These are phyloP conservation scores for Tulasnella sp. DNA, from an alignment of 768 basidiomycete genomes.

Conservation along the genomic window DNA sequence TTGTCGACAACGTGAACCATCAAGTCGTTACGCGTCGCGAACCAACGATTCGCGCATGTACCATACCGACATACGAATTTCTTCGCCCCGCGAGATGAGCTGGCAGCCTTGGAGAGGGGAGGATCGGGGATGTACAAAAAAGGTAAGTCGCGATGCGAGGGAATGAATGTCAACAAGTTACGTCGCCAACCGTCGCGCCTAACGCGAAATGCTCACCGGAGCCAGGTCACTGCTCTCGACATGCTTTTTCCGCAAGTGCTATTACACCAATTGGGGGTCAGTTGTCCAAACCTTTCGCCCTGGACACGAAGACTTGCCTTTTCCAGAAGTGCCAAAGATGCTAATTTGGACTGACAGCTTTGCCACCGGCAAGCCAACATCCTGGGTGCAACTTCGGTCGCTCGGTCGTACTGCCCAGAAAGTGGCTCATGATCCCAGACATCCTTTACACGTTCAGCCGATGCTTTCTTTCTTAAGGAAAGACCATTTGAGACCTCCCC, in stretches of 20 bases:
- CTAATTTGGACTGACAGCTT: slow-evolving; percentile 8
- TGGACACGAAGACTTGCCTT: slow-evolving; percentile 2
- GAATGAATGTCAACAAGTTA: neutral
- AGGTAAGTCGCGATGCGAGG: neutral
- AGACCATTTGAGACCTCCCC: neutral
- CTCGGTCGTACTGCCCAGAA: neutral
- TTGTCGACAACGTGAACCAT: slow-evolving; percentile 7
- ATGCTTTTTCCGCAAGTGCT: slow-evolving; percentile 14
- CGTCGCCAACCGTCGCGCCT: neutral
- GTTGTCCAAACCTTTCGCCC: neutral
- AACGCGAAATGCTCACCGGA: neutral
- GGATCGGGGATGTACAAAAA: neutral
- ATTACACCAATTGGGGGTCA: neutral
- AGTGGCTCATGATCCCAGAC: neutral
- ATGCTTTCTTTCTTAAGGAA: neutral
- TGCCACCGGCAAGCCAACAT: slow-evolving; percentile 5
- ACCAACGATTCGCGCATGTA: slow-evolving; percentile 7
- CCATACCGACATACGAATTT: slow-evolving; percentile 8
- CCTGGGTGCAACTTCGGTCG: neutral
- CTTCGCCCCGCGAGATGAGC: neutral
- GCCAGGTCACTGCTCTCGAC: neutral
- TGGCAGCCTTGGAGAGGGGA: neutral
- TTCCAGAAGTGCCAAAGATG: neutral
- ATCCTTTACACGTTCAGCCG: neutral
- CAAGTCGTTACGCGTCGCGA: neutral